Conservation (phyloP, 2,329 filamentous ascomycete genomes). For the Claviceps sp. region DNA sequence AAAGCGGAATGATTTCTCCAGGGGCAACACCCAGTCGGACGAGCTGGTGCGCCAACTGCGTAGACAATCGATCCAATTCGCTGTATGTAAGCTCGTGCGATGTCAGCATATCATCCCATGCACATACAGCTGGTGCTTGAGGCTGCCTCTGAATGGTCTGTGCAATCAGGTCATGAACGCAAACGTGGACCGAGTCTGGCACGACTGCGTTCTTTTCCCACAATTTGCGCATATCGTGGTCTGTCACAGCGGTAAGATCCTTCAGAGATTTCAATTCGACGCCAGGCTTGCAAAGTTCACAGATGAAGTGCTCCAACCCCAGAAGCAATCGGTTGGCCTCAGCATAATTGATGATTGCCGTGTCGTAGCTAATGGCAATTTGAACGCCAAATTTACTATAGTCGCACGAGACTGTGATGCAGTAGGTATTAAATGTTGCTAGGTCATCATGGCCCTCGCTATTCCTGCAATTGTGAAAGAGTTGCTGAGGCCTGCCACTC, state of each 20-base stretch:
- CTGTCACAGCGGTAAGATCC: neutral
- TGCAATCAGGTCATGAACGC: conserved; percentile 34
- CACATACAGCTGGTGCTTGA: conserved; percentile 29
- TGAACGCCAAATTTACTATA: neutral
- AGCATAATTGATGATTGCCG: neutral
- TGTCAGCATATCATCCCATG: conserved; percentile 30
- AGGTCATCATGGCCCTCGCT: neutral
- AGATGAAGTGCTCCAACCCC: neutral
- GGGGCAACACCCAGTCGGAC: conserved; percentile 20
- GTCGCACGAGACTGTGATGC: neutral
- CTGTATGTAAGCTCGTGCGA: conserved; percentile 25
- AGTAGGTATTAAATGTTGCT: neutral
- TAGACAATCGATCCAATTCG: conserved; percentile 29
- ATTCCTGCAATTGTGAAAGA: neutral
- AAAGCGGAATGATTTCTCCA: conserved; percentile 32
- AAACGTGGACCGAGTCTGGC: conserved; percentile 25
- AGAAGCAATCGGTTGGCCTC: neutral
- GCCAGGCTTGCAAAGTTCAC: neutral
- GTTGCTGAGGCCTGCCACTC: neutral
- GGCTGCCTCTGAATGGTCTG: conserved; percentile 24
- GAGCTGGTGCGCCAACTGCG: conserved; percentile 26
- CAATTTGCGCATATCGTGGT: conserved; percentile 16
- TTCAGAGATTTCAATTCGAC: neutral
- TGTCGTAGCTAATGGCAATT: neutral
- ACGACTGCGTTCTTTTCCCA: conserved; percentile 32